Base-by-base conservation (phyloP, 495 filamentous ascomycete species). In the Sphaerosporella brunnea region DNA sequence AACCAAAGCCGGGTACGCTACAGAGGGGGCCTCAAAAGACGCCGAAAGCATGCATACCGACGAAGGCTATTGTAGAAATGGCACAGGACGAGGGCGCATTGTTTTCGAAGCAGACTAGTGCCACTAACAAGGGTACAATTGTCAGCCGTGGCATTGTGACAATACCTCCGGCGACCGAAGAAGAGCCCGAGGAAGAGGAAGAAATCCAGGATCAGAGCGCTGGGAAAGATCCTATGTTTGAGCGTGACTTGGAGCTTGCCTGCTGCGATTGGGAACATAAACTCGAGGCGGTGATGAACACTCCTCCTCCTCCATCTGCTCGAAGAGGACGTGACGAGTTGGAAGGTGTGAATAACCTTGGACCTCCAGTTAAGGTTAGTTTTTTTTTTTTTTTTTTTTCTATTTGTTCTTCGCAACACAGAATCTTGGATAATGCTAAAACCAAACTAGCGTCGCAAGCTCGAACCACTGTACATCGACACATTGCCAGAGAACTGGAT, bases 31-130 rank as follows among this genome's bases (percentile, higher is more conserved):
- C 74, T 15, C 82, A 81, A 62, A 77, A 75, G 51, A 81, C 80
- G 2, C 67, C 92, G 16, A 94, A 82, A 58, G 71, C 80, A 1
- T 68, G 94, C 15, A 68, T 84, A 11, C 84, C 85, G 0, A 85
- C 80, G 10, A 99, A 96, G 62, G 69, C 93, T 39, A 82, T 76
- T 48, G 65, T 96, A 4, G 90, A 96, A 48, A 64, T 95, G 9
- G 75, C 77, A 2, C 69, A 70, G 38, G 90, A 96, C 55, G 78
- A 90, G 53, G 79, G 86, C 52, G 79, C 80, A 50, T 64, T 69
- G 8, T 97, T 97, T 61, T 75, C 71, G 32, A 72, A 86, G 1
- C 69, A 72, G 2, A 74, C 72, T 1, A 63, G 68, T 0, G 63
- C 52, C 15, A 30, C 52, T 0, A 51, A 62, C 1, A 62, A 63